Conservation (phyloP, 371 early-diverging fungal species). For the Rhizopus arrhizus region DNA sequence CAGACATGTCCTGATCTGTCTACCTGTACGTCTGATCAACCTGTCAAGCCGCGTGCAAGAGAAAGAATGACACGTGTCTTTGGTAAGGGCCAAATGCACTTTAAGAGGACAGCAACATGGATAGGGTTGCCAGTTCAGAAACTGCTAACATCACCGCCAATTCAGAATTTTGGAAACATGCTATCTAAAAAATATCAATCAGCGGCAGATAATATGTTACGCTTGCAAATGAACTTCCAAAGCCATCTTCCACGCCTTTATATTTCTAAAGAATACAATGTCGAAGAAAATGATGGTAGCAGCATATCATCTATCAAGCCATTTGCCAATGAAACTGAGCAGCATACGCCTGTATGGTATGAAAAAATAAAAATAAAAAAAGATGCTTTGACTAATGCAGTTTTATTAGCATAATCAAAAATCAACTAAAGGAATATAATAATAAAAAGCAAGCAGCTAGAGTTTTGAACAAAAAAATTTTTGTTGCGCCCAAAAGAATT, state of each 20-base stretch:
- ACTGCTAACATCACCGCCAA: slow-evolving; percentile 13
- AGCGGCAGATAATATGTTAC: slow-evolving; percentile 1
- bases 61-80: slow-evolving; percentile 14
- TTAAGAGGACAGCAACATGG: slow-evolving; percentile 29
- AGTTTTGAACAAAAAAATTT: slow-evolving; percentile 5
- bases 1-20: slow-evolving; percentile 20
- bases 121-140: slow-evolving; percentile 17
- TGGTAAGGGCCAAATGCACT: slow-evolving; percentile 21
- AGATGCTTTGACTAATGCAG: no score
- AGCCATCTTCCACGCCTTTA: background rate
- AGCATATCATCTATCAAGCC: no score
- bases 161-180: slow-evolving; percentile 10
- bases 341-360: slow-evolving; percentile 19
- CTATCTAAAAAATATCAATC: slow-evolving; percentile 16
- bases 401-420: background rate
- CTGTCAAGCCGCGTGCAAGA: background rate
- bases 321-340: slow-evolving; percentile 4
- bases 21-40: slow-evolving; percentile 7
- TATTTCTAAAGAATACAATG: background rate
- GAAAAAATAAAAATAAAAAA: no score
- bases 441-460: background rate
- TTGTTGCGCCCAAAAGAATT: slow-evolving; percentile 19
- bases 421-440: slow-evolving; percentile 8
- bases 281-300: background rate
- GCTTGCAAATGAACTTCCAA: background rate